Evolutionary conservation across 352 stramenopile species (phyloP), one percentile per base, ranked within the genome.

Genomic region (Blastocystis sp.): DNA sequence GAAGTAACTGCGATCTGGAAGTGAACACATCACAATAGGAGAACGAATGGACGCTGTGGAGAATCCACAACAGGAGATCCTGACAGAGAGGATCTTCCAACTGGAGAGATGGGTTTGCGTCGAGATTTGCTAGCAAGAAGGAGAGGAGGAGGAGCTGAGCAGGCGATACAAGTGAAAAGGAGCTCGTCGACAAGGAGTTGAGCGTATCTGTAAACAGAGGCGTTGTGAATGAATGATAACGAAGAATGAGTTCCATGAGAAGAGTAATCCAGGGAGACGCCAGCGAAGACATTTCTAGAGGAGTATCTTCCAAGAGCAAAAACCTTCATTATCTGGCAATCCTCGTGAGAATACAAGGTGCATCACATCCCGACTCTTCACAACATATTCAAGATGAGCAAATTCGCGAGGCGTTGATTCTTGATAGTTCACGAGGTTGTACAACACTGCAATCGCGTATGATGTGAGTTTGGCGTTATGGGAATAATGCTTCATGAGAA

Each of bases 61-160:
- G n/a, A 48, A 81, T 14, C 69, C 69, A 81, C 18, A 44, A 4
- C 0, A 63, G n/a, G 14, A 81, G 29, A 51, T 53, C 36, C 7
- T 53, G 34, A 53, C 63, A 75, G 18, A 75, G 36, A 75, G 24
- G 4, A 75, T 51, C n/a, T 18, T 51, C 29, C 36, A 51, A 40
- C 32, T 0, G 29, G 63, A 75, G n/a, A n/a, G n/a, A n/a, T n/a
- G n/a, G n/a, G 38, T 44, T n/a, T 36, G 27, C 32, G 34, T 81
- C 69, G 11, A 18, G 24, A 16, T 63, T 40, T 6, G 53, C 9
- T 2, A 81, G 69, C 11, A 59, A 32, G 42, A 63, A 81, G 27
- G 36, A 57, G 32, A 81, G 34, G 29, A 81, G 56, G n/a, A 81
- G 40, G 21, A 81, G 46, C 46, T 81, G 69, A 11, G 69, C 48